Evolutionary conservation across 106 monocot genomes (phyloP).

Genomic region (Apostasia ramifera): DNA sequence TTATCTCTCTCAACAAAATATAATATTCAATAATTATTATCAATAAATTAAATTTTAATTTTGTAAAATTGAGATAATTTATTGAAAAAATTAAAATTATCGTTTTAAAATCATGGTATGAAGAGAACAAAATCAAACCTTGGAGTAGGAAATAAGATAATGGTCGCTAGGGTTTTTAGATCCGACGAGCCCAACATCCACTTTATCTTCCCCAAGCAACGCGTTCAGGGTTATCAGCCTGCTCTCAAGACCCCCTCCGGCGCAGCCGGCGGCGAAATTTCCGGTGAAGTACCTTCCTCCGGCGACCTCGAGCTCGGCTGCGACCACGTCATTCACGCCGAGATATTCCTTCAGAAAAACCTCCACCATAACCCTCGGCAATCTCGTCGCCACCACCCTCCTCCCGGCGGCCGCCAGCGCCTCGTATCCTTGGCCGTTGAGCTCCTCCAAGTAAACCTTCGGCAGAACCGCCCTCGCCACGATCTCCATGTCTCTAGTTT

Average conservation of each 20-base stretch:
- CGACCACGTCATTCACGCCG: slow-evolving; percentile 33
- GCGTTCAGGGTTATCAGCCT: slow-evolving; percentile 22
- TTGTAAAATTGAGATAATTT: too few relatives aligned
- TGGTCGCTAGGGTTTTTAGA: slow-evolving; percentile 21
- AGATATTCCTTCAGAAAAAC: slow-evolving; percentile 61
- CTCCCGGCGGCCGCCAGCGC: slow-evolving; percentile 26
- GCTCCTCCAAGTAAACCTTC: slow-evolving; percentile 55
- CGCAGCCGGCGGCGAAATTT: slow-evolving; percentile 5
- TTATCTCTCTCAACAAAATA: too few relatives aligned
- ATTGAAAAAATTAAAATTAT: background rate
- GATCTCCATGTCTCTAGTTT: slow-evolving; percentile 26
- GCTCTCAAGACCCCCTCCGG: background rate
- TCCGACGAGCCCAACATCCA: slow-evolving; percentile 43
- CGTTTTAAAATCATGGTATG: background rate
- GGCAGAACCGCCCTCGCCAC: slow-evolving; percentile 69
- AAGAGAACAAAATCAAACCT: slow-evolving; percentile 20
- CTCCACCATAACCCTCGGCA: slow-evolving; percentile 75
- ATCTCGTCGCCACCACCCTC: slow-evolving; percentile 40
- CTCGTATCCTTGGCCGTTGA: slow-evolving; percentile 39
- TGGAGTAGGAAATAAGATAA: slow-evolving; percentile 39
- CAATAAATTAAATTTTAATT: too few relatives aligned
- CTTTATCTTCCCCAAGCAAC: slow-evolving; percentile 25
- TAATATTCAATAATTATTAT: too few relatives aligned
- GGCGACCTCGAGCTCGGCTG: slow-evolving; percentile 34
- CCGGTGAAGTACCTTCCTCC: slow-evolving; percentile 37